Conservation (phyloP, 768 basidiomycete genomes). For the Auricularia sp. region DNA sequence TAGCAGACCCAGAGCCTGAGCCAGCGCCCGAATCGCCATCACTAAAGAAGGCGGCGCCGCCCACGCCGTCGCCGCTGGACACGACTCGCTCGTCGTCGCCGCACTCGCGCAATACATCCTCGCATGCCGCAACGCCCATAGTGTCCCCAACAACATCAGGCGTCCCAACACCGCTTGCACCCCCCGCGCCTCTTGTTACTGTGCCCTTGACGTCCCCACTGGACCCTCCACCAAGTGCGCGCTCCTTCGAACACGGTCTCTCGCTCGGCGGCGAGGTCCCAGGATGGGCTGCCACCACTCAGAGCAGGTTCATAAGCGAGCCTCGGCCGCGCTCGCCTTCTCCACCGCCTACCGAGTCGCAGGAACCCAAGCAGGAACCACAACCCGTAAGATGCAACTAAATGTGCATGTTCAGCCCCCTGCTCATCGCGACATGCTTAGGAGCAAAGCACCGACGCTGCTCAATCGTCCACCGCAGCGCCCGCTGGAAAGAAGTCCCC, state of each 20-base stretch:
- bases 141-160: constrained; percentile 15
- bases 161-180: constrained; percentile 5
- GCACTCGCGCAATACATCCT: background rate
- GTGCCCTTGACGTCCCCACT: constrained; percentile 18
- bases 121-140: constrained; percentile 9
- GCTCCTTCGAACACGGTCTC: background rate
- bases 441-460: background rate
- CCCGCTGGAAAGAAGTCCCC: constrained; percentile 22
- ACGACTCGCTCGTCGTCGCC: background rate
- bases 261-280: background rate
- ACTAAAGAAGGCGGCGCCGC: background rate
- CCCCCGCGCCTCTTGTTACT: background rate
- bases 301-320: constrained; percentile 3
- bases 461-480: background rate
- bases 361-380: constrained; percentile 11
- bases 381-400: constrained; percentile 34
- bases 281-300: background rate
- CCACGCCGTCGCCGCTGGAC: no score
- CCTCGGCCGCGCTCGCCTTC: constrained; percentile 16
- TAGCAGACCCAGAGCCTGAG: background rate
- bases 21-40: background rate
- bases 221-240: constrained; percentile 13
- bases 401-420: constrained; percentile 14
- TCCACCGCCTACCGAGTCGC: constrained; percentile 10
- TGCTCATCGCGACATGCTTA: constrained; percentile 21